Base-by-base conservation (phyloP, 208 protist species). In the Angomonas ambiguus region DNA sequence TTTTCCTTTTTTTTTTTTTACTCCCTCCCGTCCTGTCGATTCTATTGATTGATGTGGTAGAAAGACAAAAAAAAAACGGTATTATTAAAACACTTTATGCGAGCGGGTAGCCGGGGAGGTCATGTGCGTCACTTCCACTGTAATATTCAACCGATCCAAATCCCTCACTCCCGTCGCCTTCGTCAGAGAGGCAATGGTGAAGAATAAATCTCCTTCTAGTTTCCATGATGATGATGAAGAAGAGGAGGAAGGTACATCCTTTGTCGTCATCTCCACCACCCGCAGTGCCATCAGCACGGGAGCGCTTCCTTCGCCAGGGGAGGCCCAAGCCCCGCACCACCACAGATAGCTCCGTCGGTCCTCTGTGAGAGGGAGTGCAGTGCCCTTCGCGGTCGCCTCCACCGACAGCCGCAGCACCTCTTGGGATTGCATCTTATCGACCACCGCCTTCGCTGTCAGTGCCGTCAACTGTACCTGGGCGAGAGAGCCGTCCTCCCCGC, bases 401-500 rank as follows among this genome's bases (percentile, higher is more conserved):
- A 28, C 53, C 53, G 30, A 53, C 2, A 6, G 38, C 2, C 32
- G 13, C 35, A 53, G 65, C 28, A 70, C 30, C 28, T 33, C 32
- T 20, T 45, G 28, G 2, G 58, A n/a, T 5, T 57, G 20, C 22
- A 65, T 4, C 10, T 1, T 60, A 8, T 24, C 41, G 11, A 41
- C 11, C 35, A 35, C 13, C 11, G 22, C 42, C 24, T 16, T 18
- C 11, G 41, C 56, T 42, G 10, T 59, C 20, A 53, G 41, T 13
- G 24, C 20, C 28, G 16, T 48, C 31, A n/a, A 48, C 33, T 63
- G 57, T 42, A 70, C 53, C 27, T 51, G 51, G 30, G 85, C 74
- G n/a, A 93, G 69, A 70, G 90, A 85, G 68, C 69, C 31, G 24
- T 84, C 42, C 34, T 72, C 24, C 32, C 65, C 33, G 27, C 87